These are phyloP conservation scores for Brassica carinata DNA, from an alignment of 345 rosid species.

Conservation along the genomic window DNA sequence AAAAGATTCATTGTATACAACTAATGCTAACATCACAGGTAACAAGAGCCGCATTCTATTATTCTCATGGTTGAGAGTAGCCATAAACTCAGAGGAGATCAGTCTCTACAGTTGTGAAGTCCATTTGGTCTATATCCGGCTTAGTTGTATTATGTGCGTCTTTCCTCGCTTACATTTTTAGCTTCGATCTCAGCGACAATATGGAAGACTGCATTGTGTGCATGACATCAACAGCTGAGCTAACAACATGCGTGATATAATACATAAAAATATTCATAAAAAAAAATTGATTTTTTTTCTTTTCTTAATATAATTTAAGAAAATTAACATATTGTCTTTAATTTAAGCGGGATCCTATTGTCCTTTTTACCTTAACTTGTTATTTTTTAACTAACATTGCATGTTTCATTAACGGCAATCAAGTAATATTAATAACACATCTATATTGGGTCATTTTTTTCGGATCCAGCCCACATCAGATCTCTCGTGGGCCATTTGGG, in stretches of 20 bases:
- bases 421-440: too few species aligned
- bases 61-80: slow-evolving; percentile 37
- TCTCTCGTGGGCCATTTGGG: too few species aligned
- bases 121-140: slow-evolving; percentile 43
- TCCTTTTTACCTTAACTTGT: too few species aligned
- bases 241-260: slow-evolving; percentile 64
- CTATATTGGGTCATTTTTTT: too few species aligned
- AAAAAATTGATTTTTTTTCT: too few species aligned
- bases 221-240: slow-evolving; percentile 85
- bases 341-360: too few species aligned
- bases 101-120: slow-evolving; percentile 63
- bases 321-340: too few species aligned
- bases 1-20: slow-evolving; percentile 19
- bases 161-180: slow-evolving; percentile 12
- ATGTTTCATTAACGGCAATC: too few species aligned
- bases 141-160: slow-evolving; percentile 57
- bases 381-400: too few species aligned
- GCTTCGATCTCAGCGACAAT: slow-evolving; percentile 61
- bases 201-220: slow-evolving; percentile 78
- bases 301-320: too few species aligned
- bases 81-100: slow-evolving; percentile 47
- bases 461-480: too few species aligned
- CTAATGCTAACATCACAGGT: slow-evolving; percentile 3
- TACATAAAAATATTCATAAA: too few species aligned
- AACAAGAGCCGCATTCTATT: slow-evolving; percentile 1